Evolutionary conservation across 306 rosid species (phyloP).

Genomic region (Casuarina glauca): DNA sequence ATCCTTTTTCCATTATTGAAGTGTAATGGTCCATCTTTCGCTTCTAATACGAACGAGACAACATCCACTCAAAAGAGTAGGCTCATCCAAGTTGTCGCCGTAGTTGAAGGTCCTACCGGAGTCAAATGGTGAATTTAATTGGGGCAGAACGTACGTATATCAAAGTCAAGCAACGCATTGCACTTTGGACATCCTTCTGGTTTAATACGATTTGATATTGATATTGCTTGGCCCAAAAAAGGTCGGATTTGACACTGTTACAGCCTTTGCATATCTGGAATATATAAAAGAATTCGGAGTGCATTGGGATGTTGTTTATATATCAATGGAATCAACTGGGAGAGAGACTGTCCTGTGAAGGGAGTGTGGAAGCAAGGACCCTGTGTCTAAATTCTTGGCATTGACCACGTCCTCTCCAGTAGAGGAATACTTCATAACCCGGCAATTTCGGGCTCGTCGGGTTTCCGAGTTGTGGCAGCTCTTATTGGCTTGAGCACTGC

Average conservation of each 20-base stretch:
- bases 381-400: constrained; percentile 38
- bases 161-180: not conserved
- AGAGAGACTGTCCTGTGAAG: constrained; percentile 74
- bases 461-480: constrained; percentile 48
- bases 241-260: constrained; percentile 26
- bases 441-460: constrained; percentile 49
- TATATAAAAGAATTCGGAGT: constrained; percentile 50
- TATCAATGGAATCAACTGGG: constrained; percentile 78
- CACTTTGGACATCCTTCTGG: not conserved
- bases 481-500: constrained; percentile 28
- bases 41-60: too few relatives aligned
- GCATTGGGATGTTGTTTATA: constrained; percentile 27
- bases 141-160: not conserved
- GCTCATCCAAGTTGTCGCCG: not conserved
- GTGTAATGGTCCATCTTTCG: too few relatives aligned
- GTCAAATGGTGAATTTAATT: too few relatives aligned
- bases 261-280: constrained; percentile 34
- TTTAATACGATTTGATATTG: too few relatives aligned
- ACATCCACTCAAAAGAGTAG: too few relatives aligned
- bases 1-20: not conserved
- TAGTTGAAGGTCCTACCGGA: not conserved
- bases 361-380: constrained; percentile 52
- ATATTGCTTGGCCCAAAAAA: constrained; percentile 15
- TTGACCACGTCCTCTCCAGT: constrained; percentile 28
- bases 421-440: constrained; percentile 37